Evolutionary conservation across 2,329 filamentous ascomycete genomes (phyloP).

Genomic region (Microsporum audouinii): DNA sequence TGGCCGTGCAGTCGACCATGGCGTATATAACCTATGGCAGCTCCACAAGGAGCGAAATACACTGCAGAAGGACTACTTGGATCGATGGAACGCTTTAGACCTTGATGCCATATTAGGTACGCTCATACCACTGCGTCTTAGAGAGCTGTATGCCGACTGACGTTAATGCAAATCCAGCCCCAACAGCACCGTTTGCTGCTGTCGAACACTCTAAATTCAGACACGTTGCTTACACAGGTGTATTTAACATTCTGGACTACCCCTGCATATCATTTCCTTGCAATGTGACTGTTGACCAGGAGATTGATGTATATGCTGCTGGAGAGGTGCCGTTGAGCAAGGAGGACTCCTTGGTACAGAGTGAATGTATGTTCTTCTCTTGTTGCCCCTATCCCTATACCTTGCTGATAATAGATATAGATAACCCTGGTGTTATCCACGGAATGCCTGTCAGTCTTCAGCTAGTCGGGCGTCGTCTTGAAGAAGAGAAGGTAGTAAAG

Average conservation of each 20-base stretch:
- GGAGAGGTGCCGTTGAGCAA: conserved; percentile 29
- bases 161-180: conserved; percentile 24
- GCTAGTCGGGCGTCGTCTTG: conserved; percentile 21
- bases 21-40: conserved; percentile 39
- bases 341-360: conserved; percentile 35
- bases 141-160: background rate
- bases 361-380: conserved; percentile 36
- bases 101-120: conserved; percentile 20
- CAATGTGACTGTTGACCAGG: conserved; percentile 40
- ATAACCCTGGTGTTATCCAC: conserved; percentile 37
- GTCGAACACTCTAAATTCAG: conserved; percentile 36
- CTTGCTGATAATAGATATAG: conserved; percentile 18
- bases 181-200: conserved; percentile 34
- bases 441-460: conserved; percentile 23
- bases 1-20: conserved; percentile 33
- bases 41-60: conserved; percentile 35
- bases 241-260: conserved; percentile 48
- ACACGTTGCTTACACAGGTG: conserved; percentile 37
- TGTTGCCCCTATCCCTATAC: background rate
- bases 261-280: conserved; percentile 45
- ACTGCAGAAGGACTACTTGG: conserved; percentile 17
- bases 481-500: conserved; percentile 27
- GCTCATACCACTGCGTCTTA: background rate
- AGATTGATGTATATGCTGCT: conserved; percentile 33
- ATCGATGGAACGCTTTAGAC: conserved; percentile 34